phyloP scores from a whole-genome alignment of 2,329 filamentous ascomycete species.

The Pseudovirgaria hyperparasitica region DNA sequence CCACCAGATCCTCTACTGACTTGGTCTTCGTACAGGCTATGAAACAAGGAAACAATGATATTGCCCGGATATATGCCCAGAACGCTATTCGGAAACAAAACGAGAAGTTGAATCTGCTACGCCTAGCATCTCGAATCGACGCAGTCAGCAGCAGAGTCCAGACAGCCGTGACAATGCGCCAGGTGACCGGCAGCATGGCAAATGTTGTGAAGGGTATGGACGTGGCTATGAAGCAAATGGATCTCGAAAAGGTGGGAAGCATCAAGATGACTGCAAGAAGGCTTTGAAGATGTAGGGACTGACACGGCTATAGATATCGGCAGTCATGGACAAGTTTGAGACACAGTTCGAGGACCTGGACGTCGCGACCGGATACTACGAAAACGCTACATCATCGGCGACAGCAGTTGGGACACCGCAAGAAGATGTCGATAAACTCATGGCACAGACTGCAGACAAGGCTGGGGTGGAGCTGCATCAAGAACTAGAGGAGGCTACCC shows the following conservation, averaged over 20 bases:
- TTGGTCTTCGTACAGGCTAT: conserved; percentile 33
- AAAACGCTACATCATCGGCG: conserved; percentile 69
- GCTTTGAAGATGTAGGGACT: not conserved
- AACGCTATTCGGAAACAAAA: conserved; percentile 52
- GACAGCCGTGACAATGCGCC: conserved; percentile 50
- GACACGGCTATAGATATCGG: conserved; percentile 38
- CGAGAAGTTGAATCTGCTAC: conserved; percentile 46
- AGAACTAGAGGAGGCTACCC: conserved; percentile 52
- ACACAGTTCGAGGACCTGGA: conserved; percentile 41
- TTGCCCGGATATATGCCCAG: conserved; percentile 50
- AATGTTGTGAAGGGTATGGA: conserved; percentile 52
- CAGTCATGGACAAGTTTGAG: conserved; percentile 55
- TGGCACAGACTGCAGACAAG: conserved; percentile 78
- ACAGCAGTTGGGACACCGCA: conserved; percentile 64
- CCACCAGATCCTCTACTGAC: not conserved
- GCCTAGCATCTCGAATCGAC: conserved; percentile 45
- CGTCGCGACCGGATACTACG: conserved; percentile 55
- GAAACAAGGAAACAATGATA: conserved; percentile 45
- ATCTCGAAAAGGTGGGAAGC: conserved; percentile 41
- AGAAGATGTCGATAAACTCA: conserved; percentile 75
- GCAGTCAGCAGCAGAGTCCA: conserved; percentile 47
- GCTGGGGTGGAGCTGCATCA: conserved; percentile 70
- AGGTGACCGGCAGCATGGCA: conserved; percentile 48
- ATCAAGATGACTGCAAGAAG: conserved; percentile 3
- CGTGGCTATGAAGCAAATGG: conserved; percentile 50